Evolutionary conservation across 352 stramenopile genomes (phyloP).

Genomic region (Phytophthora nicotianae): DNA sequence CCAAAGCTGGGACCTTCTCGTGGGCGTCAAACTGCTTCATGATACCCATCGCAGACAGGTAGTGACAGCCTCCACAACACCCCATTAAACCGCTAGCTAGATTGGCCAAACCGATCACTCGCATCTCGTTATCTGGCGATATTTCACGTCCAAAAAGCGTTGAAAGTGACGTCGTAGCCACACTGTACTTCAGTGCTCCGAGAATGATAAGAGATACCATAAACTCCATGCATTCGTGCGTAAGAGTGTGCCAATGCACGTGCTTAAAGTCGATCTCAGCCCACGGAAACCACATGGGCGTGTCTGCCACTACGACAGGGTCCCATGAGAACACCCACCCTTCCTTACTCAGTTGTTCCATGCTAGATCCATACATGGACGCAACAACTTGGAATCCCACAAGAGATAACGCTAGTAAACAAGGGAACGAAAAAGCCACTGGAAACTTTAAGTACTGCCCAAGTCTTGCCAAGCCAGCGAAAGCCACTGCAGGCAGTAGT

Average conservation of each 20-base stretch:
- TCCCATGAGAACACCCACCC: slow-evolving; percentile 80
- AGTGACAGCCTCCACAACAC: slow-evolving; percentile 80
- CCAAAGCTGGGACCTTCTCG: slow-evolving; percentile 72
- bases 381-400: slow-evolving; percentile 64
- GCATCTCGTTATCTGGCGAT: slow-evolving; percentile 81
- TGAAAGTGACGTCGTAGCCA: slow-evolving; percentile 78
- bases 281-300: slow-evolving; percentile 84
- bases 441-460: slow-evolving; percentile 68
- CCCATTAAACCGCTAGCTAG: slow-evolving; percentile 65
- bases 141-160: slow-evolving; percentile 82
- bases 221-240: slow-evolving; percentile 62
- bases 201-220: slow-evolving; percentile 77
- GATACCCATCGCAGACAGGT: slow-evolving; percentile 84
- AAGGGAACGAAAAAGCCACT: slow-evolving; percentile 77
- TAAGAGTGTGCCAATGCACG: slow-evolving; percentile 66
- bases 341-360: slow-evolving; percentile 37
- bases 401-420: slow-evolving; percentile 61
- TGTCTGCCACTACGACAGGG: slow-evolving; percentile 57
- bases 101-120: slow-evolving; percentile 79
- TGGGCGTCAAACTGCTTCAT: slow-evolving; percentile 87
- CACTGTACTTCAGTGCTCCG: slow-evolving; percentile 81
- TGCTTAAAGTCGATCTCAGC: slow-evolving; percentile 62
- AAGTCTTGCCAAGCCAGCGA: slow-evolving; percentile 57
- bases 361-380: slow-evolving; percentile 32
- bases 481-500: slow-evolving; percentile 62